Conservation (phyloP, 2,329 filamentous ascomycete genomes). For the Verticillium isaacii region DNA sequence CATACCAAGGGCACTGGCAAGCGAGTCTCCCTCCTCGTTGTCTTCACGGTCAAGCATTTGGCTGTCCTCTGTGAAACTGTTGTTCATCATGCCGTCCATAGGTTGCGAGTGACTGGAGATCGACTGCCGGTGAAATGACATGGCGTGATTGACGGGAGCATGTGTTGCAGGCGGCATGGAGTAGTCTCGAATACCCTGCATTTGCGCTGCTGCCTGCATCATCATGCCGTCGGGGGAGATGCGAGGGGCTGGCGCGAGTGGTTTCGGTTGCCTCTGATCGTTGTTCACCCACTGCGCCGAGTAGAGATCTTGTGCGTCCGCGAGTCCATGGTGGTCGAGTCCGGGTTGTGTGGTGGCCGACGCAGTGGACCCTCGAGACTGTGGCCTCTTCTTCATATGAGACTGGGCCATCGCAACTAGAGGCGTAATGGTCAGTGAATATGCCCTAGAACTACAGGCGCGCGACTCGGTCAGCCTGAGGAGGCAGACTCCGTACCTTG, state of each 20-base stretch:
- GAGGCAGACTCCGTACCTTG: conserved; percentile 7
- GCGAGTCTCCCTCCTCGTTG: conserved; percentile 51
- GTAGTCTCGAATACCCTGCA: conserved; percentile 45
- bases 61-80: conserved; percentile 55
- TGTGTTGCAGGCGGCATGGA: conserved; percentile 43
- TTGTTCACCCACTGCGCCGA: conserved; percentile 44
- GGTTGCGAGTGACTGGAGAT: conserved; percentile 47
- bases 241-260: conserved; percentile 35
- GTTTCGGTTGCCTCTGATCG: conserved; percentile 37
- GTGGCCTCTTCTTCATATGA: conserved; percentile 42
- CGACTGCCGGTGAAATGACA: conserved; percentile 27
- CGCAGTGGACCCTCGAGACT: conserved; percentile 51
- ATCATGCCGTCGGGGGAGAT: conserved; percentile 57
- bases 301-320: conserved; percentile 39
- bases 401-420: conserved; percentile 26
- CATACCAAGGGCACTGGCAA: conserved; percentile 33
- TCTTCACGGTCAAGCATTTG: conserved; percentile 58
- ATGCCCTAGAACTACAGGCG: conserved; percentile 22
- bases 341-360: conserved; percentile 49
- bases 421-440: conserved; percentile 30
- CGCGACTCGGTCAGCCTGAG: conserved; percentile 2
- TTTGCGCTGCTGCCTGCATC: conserved; percentile 48
- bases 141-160: conserved; percentile 17
- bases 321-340: conserved; percentile 42
- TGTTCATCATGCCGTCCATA: conserved; percentile 47